Conservation (phyloP, 352 stramenopile species). For the Phytopythium ostracodes region DNA sequence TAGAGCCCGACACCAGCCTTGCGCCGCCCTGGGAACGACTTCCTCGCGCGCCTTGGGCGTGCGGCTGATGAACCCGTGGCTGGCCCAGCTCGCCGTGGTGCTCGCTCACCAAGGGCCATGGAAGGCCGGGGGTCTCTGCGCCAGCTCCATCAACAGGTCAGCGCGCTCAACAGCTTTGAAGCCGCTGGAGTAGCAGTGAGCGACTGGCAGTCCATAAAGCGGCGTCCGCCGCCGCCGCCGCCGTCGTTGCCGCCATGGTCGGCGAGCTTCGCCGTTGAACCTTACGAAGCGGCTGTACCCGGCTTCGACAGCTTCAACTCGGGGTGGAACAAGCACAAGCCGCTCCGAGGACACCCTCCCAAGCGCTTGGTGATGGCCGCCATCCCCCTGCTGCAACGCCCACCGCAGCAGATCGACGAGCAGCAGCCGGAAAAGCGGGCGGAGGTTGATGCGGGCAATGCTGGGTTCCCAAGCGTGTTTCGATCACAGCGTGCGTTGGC, state of each 20-base stretch:
- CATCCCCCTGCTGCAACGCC: slow-evolving; percentile 9
- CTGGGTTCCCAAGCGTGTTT: not conserved
- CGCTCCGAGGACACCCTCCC: not conserved
- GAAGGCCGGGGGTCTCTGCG: slow-evolving; percentile 42
- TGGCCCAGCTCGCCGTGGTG: not conserved
- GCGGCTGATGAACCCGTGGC: not conserved
- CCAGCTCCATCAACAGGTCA: slow-evolving; percentile 40
- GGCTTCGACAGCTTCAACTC: not conserved
- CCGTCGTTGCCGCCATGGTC: slow-evolving; percentile 53
- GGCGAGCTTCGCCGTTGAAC: slow-evolving; percentile 2
- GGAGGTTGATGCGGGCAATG: not conserved
- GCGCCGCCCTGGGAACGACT: not conserved
- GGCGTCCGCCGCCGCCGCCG: slow-evolving; percentile 26
- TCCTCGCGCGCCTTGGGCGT: not conserved
- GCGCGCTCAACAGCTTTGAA: slow-evolving; percentile 11
- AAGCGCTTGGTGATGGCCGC: slow-evolving; percentile 2
- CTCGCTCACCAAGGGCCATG: slow-evolving; percentile 13
- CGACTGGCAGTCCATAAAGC: slow-evolving; percentile 24
- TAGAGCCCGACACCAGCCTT: not conserved
- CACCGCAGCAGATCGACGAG: slow-evolving; percentile 12
- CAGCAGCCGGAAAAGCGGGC: slow-evolving; percentile 9
- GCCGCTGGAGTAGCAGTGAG: slow-evolving; percentile 5
- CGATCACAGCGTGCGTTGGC: not conserved
- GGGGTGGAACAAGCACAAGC: not conserved
- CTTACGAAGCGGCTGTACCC: not conserved